A percentile compares a stretch with the other conserved stretches of the same genome.
Evolutionary conservation across 2,329 filamentous ascomycete species (phyloP).

Genomic region (Pseudonectria buxi): DNA sequence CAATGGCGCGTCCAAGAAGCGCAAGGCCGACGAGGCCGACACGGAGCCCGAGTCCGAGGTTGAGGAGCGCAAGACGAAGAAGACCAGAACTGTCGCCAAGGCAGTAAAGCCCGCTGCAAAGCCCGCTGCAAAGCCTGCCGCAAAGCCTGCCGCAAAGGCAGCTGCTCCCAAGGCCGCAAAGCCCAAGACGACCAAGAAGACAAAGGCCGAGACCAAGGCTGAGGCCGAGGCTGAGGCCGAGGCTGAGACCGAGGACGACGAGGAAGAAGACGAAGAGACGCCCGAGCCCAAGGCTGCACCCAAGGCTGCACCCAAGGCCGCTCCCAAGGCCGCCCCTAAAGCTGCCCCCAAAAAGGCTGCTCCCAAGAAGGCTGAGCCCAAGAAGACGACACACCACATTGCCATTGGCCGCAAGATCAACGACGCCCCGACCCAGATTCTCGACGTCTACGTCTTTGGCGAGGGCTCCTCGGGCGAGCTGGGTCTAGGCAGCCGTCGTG

Average conservation of each 20-base stretch:
- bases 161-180: constrained; percentile 34
- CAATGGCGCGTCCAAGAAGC: constrained; percentile 22
- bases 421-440: constrained; percentile 50
- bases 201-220: too few relatives aligned
- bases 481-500: constrained; percentile 64
- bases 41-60: constrained; percentile 22
- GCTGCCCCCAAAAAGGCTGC: constrained; percentile 4
- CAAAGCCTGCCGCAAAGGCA: constrained; percentile 18
- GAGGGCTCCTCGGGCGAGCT: constrained; percentile 77
- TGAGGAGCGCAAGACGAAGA: constrained; percentile 21
- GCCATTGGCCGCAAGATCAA: constrained; percentile 64
- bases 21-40: constrained; percentile 20
- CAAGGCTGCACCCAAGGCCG: constrained; percentile 11
- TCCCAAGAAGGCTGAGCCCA: constrained; percentile 15
- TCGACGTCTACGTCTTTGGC: constrained; percentile 76
- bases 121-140: constrained; percentile 12
- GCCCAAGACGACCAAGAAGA: constrained; percentile 18
- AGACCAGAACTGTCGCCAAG: constrained; percentile 18
- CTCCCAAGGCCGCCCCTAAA: constrained; percentile 12
- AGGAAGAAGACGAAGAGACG: constrained; percentile 32
- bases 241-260: constrained; percentile 48
- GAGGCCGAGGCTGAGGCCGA: constrained; percentile 29
- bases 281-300: constrained; percentile 9
- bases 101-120: constrained; percentile 16
- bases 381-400: constrained; percentile 34